Percentiles rank a stretch among this genome's conserved stretches.
Conservation (phyloP, 495 filamentous ascomycete species). For the Xylaria palmicola region DNA sequence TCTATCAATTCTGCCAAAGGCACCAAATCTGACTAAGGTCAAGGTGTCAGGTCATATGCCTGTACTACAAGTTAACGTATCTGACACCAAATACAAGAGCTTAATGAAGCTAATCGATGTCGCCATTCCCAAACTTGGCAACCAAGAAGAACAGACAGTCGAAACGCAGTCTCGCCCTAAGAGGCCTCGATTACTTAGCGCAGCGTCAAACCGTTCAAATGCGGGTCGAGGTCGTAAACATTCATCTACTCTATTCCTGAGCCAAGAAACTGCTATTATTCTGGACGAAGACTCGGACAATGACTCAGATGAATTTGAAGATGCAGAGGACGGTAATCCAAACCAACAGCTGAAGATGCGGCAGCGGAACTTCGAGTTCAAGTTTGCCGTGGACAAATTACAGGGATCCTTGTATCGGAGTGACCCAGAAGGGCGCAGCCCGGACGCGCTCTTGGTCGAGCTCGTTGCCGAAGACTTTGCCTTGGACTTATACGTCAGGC, state of each 20-base stretch:
- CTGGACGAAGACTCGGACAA: constrained; percentile 72
- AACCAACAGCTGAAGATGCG: constrained; percentile 68
- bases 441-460: constrained; percentile 83
- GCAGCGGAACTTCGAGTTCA: constrained; percentile 90
- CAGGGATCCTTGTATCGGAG: constrained; percentile 88
- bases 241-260: constrained; percentile 45
- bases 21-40: constrained; percentile 88
- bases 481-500: constrained; percentile 80
- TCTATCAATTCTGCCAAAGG: constrained; percentile 90
- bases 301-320: constrained; percentile 60
- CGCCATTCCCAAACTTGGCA: constrained; percentile 81
- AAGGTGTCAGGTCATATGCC: constrained; percentile 88
- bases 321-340: constrained; percentile 58
- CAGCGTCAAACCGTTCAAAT: constrained; percentile 34
- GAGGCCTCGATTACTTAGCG: constrained; percentile 54
- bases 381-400: constrained; percentile 88
- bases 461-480: constrained; percentile 87
- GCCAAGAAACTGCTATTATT: constrained; percentile 71
- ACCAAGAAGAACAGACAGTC: constrained; percentile 36
- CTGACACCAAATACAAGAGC: constrained; percentile 93
- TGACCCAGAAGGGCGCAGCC: constrained; percentile 72
- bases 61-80: constrained; percentile 85
- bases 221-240: constrained; percentile 28
- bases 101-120: constrained; percentile 96
- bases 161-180: constrained; percentile 47